phyloP scores from a whole-genome alignment of 2,329 filamentous ascomycete genomes.

The Neobulgaria alba region DNA sequence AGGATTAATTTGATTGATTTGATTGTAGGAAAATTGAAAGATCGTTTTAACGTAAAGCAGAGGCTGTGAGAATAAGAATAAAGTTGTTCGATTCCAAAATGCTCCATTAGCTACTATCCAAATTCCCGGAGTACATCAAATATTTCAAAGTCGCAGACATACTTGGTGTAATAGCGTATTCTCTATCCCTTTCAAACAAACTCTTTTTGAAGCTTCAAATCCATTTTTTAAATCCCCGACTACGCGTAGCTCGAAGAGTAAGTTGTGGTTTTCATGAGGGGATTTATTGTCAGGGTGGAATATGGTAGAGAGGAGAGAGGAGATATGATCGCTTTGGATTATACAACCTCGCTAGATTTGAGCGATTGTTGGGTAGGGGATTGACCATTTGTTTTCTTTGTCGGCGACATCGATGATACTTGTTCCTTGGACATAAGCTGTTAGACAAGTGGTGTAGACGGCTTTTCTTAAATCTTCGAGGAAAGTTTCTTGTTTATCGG shows the following conservation, averaged over 20 bases:
- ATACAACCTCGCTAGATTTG: slow-evolving; percentile 67
- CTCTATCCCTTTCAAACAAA: slow-evolving; percentile 45
- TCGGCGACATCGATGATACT: slow-evolving; percentile 54
- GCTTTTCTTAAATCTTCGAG: slow-evolving; percentile 51
- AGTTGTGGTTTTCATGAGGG: slow-evolving; percentile 35
- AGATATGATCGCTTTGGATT: slow-evolving; percentile 58
- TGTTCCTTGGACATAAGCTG: slow-evolving; percentile 57
- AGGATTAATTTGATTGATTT: neutral
- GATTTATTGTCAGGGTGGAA: slow-evolving; percentile 28
- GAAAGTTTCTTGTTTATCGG: slow-evolving; percentile 34
- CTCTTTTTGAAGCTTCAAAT: slow-evolving; percentile 43
- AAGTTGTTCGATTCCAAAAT: slow-evolving; percentile 46
- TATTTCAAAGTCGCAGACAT: slow-evolving; percentile 57
- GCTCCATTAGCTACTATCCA: slow-evolving; percentile 61
- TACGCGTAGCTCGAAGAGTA: slow-evolving; percentile 37
- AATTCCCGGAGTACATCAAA: slow-evolving; percentile 53
- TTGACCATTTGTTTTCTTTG: slow-evolving; percentile 48
- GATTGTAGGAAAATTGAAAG: too few relatives aligned
- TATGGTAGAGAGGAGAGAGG: slow-evolving; percentile 45
- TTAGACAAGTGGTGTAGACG: slow-evolving; percentile 52
- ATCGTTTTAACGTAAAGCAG: too few relatives aligned
- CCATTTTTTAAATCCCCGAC: slow-evolving; percentile 43
- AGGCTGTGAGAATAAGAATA: too few relatives aligned
- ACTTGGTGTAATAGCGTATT: slow-evolving; percentile 50
- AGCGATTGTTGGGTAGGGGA: slow-evolving; percentile 42